Base-by-base conservation (phyloP, 305 asterid genomes). In the Euphrasia arctica region DNA sequence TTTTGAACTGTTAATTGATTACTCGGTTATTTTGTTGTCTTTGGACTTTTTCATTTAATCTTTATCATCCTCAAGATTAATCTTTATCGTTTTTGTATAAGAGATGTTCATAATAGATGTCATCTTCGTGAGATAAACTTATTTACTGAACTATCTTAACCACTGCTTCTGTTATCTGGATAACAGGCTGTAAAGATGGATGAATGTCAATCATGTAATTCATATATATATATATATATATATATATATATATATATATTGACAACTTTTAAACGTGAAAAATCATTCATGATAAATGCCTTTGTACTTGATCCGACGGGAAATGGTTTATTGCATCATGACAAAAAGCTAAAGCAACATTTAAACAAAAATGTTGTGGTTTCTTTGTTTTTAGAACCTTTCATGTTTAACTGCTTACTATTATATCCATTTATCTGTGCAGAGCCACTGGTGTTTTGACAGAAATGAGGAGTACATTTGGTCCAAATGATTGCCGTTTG, bases 391-490 rank as follows among this genome's bases (percentile, higher is more conserved):
- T 71, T 70, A 72, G 54, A 68, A 66, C 67, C 69, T 63, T 64
- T 29, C 62, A 63, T 58, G 67, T 61, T 69, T 47, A 63, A 57
- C 45, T 58, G 47, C 56, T 60, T 55, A 56, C 39, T 60, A 36
- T 62, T 60, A 65, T 54, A 27, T 64, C 41, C 68, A 43, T 63
- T 56, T 65, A 68, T 55, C 63, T 70, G 54, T 83, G 79, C 89
- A 91, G 98, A 73, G 86, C 97, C 71, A 70, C 80, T 70, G 82
- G 81, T 69, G 81, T 84, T 68, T 73, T 94, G 77, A 71, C 95
- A 63, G 91, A 86, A 70, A 88, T 91, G 98, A 85, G 82, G 80
- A 80, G 74, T 70, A 78, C 93, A 54, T 94, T 88, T 91, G 98
- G 98, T 75, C 73, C 84, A 64, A 82, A 78, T 76, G 90, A 80